Evolutionary conservation across 2,329 filamentous ascomycete genomes (phyloP).

Genomic region (Trichoderma brevicompactum): DNA sequence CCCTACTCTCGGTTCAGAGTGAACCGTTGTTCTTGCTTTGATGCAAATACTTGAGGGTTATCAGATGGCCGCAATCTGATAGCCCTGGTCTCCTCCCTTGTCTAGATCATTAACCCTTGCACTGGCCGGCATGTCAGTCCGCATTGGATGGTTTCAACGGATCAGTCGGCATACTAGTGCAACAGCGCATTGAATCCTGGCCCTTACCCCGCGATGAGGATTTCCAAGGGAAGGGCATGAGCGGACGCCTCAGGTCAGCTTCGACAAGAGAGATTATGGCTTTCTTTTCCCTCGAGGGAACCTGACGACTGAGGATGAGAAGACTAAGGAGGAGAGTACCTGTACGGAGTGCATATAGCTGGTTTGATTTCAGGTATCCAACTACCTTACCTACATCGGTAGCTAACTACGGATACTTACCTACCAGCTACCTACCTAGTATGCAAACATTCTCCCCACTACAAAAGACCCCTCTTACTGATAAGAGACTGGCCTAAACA

Average conservation of each 20-base stretch:
- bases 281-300: background rate
- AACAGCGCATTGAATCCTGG: background rate
- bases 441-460: background rate
- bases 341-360: no score
- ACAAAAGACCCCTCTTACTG: background rate
- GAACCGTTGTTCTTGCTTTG: background rate
- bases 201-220: conserved; percentile 1
- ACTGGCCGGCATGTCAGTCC: background rate
- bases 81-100: background rate
- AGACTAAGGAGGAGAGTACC: no score
- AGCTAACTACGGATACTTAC: background rate
- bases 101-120: conserved; percentile 5
- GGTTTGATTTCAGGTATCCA: background rate
- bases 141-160: background rate
- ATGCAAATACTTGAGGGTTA: background rate
- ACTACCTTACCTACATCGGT: no score
- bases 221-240: background rate
- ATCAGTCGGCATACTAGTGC: conserved; percentile 8
- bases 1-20: background rate
- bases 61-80: background rate
- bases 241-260: background rate
- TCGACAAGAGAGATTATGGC: background rate
- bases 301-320: no score
- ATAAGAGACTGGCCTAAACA: background rate
- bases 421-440: no score